Conservation (phyloP, 495 filamentous ascomycete species). For the Penicillium odoratum region DNA sequence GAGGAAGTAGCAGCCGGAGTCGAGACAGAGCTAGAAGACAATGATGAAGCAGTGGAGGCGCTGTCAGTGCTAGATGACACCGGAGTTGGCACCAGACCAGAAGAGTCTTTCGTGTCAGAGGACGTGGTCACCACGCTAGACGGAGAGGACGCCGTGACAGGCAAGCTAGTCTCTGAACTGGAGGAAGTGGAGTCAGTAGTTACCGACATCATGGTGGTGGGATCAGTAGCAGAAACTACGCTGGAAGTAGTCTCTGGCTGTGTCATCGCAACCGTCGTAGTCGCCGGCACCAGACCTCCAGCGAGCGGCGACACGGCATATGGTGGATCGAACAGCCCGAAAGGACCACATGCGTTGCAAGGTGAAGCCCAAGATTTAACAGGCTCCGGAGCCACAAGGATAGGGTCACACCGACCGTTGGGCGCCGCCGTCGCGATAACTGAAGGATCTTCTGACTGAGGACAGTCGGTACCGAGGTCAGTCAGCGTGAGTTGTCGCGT, state of each 20-base stretch:
- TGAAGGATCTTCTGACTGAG: slow-evolving; percentile 17
- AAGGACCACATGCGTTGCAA: slow-evolving; percentile 22
- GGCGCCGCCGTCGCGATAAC: slow-evolving; percentile 17
- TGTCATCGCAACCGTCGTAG: slow-evolving; percentile 14
- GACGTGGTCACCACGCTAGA: slow-evolving; percentile 3
- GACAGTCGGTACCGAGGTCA: slow-evolving; percentile 22
- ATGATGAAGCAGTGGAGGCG: slow-evolving; percentile 3
- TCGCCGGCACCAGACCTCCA: slow-evolving; percentile 17
- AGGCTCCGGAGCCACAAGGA: slow-evolving; percentile 18
- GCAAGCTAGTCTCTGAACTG: slow-evolving; percentile 1
- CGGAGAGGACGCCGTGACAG: neutral
- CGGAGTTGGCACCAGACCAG: neutral
- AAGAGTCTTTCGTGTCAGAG: slow-evolving; percentile 1
- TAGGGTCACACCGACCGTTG: slow-evolving; percentile 18
- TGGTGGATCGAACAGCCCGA: slow-evolving; percentile 24
- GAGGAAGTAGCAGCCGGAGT: slow-evolving; percentile 10
- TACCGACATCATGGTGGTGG: slow-evolving; percentile 2
- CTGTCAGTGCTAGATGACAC: slow-evolving; percentile 4
- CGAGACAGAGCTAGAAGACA: slow-evolving; percentile 4
- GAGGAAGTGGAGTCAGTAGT: slow-evolving; percentile 4
- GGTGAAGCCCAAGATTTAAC: slow-evolving; percentile 26
- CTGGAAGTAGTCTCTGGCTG: slow-evolving; percentile 14
- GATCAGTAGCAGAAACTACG: slow-evolving; percentile 1
- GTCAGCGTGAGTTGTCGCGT: slow-evolving; percentile 20
- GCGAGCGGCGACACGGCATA: slow-evolving; percentile 20